Evolutionary conservation across 2,329 filamentous ascomycete species (phyloP), one percentile per base, ranked within the genome.

Genomic region (Apiospora arundinis): DNA sequence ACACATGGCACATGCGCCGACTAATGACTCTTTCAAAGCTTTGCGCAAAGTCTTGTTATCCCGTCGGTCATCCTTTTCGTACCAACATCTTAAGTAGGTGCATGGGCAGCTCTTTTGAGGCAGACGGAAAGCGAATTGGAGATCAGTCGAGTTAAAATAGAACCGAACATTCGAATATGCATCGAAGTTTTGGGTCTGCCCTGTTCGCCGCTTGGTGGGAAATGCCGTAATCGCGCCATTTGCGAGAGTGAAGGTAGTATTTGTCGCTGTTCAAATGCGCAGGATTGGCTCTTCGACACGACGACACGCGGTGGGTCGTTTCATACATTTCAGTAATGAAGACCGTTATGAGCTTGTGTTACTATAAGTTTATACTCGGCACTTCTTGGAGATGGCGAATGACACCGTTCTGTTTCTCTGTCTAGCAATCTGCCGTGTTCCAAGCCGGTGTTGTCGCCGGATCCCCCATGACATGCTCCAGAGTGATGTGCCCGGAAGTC

Each of bases 1-100:
- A 63, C 56, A 40, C 56, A 63, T n/a, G 56, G 56, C 52, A 28
- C 52, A 37, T 60, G 52, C 28, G 28, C 28, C 52, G 16, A 21
- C 52, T 28, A 60, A 32, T 40, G 56, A 63, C 32, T 63, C 56
- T 63, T 40, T 12, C 56, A 14, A 3, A n/a, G 56, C 32, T n/a
- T 37, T 63, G 28, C 32, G 56, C 32, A 60, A 63, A 63, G 18
- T 63, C 56, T 63, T 63, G 56, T 63, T 40, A 18, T 37, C 56
- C 11, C 28, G 56, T 63, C 56, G 56, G 32, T 40, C 28, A 9
- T 63, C 32, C 14, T 63, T 40, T 40, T 21, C 56, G 32, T 37
- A 9, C 32, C 12, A 63, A 28, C 9, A 12, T 40, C 32, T 21
- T 18, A 12, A 23, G n/a, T 21, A n/a, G 56, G 32, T 18, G 28